Conservation (phyloP, 208 protist species). For the Trypanosoma avium region DNA sequence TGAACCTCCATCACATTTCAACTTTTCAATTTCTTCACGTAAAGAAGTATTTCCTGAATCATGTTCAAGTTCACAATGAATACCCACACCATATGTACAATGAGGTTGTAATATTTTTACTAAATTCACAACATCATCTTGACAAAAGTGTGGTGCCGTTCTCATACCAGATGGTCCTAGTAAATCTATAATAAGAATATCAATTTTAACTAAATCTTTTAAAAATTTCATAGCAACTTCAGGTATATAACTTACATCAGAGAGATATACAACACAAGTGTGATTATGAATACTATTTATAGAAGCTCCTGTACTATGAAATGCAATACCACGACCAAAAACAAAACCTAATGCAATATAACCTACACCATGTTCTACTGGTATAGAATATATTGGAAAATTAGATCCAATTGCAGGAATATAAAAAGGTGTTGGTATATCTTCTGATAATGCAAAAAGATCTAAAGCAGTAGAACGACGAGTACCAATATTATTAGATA, state of each 20-base stretch:
- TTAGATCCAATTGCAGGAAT: constrained; percentile 39
- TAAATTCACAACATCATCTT: constrained; percentile 63
- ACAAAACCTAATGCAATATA: constrained; percentile 86
- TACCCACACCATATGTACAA: constrained; percentile 70
- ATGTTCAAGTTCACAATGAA: constrained; percentile 85
- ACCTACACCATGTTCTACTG: constrained; percentile 69
- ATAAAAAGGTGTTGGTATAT: constrained; percentile 40
- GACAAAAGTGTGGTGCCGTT: constrained; percentile 68
- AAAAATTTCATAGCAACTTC: constrained; percentile 59
- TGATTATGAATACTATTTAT: constrained; percentile 5
- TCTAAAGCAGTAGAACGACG: constrained; percentile 82
- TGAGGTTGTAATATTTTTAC: constrained; percentile 44
- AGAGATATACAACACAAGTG: constrained; percentile 84
- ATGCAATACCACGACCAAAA: constrained; percentile 68
- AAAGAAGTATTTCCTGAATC: constrained; percentile 39
- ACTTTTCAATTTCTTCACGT: constrained; percentile 28
- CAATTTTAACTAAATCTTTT: constrained; percentile 73
- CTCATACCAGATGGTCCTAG: constrained; percentile 45
- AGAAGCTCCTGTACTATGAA: constrained; percentile 41
- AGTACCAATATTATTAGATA: constrained; percentile 72
- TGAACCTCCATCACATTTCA: constrained; percentile 44
- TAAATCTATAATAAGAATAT: constrained; percentile 78
- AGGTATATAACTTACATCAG: constrained; percentile 66
- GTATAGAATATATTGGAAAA: constrained; percentile 66
- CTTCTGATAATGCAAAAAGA: constrained; percentile 59